Evolutionary conservation across 805 yeast genomes (phyloP).

Genomic region (Candida silvicultrix): DNA sequence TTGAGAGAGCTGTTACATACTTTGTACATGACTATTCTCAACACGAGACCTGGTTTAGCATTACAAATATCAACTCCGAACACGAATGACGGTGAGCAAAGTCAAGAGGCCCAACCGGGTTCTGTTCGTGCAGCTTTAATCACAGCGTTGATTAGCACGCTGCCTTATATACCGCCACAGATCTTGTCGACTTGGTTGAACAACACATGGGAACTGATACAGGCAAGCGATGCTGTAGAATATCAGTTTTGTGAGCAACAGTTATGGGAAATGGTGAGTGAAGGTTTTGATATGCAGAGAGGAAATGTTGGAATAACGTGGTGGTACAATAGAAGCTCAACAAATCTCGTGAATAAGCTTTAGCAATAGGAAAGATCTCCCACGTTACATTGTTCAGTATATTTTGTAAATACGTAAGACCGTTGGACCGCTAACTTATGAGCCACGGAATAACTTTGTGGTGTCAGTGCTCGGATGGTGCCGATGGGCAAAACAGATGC

Average conservation of each 20-base stretch:
- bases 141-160: conserved; percentile 38
- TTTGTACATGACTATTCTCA: conserved; percentile 35
- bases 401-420: too few relatives aligned
- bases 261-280: conserved; percentile 51
- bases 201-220: conserved; percentile 31
- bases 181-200: conserved; percentile 41
- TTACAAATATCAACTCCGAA: conserved; percentile 7
- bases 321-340: conserved; percentile 47
- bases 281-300: conserved; percentile 51
- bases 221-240: conserved; percentile 32
- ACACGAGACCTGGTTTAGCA: conserved; percentile 27
- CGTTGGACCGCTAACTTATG: too few relatives aligned
- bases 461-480: too few relatives aligned
- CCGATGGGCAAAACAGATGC: too few relatives aligned
- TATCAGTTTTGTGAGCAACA: conserved; percentile 28
- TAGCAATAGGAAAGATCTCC: too few relatives aligned
- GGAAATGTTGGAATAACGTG: conserved; percentile 49
- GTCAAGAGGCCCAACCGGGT: conserved; percentile 17
- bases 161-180: conserved; percentile 45
- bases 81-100: conserved; percentile 1
- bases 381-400: too few relatives aligned
- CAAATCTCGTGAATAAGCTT: conserved; percentile 2
- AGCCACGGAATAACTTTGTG: too few relatives aligned
- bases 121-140: conserved; percentile 42
- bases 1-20: conserved; percentile 33